Percentiles rank a stretch among this genome's conserved stretches.
phyloP scores from a whole-genome alignment of 768 basidiomycete genomes.

The Pholiota molesta region DNA sequence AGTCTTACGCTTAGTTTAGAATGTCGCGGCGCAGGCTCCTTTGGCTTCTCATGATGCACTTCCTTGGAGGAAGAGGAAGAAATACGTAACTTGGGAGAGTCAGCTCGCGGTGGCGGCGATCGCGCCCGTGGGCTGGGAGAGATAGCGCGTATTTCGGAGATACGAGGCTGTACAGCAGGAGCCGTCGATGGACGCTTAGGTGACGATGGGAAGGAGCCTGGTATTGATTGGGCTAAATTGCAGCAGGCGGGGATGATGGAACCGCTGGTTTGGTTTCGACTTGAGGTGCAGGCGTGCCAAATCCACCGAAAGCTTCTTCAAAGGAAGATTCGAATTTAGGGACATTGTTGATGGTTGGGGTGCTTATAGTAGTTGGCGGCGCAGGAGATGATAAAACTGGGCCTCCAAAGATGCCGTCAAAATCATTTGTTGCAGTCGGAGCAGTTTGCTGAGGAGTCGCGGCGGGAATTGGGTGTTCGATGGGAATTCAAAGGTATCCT shows the following conservation, averaged over 20 bases:
- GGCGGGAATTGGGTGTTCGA: conserved; percentile 32
- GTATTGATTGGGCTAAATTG: conserved; percentile 15
- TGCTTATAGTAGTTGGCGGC: conserved; percentile 1
- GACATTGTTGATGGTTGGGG: not conserved
- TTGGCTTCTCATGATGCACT: conserved; percentile 51
- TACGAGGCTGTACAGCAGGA: conserved; percentile 40
- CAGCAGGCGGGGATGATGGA: conserved; percentile 35
- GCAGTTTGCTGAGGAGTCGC: not conserved
- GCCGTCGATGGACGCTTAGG: conserved; percentile 43
- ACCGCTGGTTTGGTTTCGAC: conserved; percentile 8
- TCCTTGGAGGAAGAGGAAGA: conserved; percentile 63
- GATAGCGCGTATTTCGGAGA: conserved; percentile 23
- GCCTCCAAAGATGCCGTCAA: conserved; percentile 21
- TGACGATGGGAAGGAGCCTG: conserved; percentile 32
- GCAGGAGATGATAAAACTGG: conserved; percentile 15
- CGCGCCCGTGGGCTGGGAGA: conserved; percentile 40
- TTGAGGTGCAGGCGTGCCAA: conserved; percentile 34
- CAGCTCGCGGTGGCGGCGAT: conserved; percentile 51
- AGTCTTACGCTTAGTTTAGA: conserved; percentile 78
- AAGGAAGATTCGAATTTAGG: conserved; percentile 30
- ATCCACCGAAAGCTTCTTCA: conserved; percentile 61
- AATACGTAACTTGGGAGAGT: conserved; percentile 60
- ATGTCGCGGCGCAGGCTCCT: conserved; percentile 58
- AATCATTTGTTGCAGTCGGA: conserved; percentile 10
- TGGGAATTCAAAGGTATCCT: conserved; percentile 67